Conservation (phyloP, 2,329 filamentous ascomycete species). For the Aureobasidium melanogenum region DNA sequence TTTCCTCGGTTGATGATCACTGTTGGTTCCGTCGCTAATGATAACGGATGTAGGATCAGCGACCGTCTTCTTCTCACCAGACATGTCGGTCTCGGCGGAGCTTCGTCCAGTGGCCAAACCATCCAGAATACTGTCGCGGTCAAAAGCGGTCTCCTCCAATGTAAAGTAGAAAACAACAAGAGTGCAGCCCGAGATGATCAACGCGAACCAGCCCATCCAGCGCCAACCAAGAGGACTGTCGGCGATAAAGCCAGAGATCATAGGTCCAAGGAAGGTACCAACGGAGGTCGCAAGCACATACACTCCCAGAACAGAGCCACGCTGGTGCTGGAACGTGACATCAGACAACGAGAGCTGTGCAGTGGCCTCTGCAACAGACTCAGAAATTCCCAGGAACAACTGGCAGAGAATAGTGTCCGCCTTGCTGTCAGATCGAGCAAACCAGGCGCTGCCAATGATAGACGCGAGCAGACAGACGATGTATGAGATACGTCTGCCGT, state of each 20-base stretch:
- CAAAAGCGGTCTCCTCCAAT: slow-evolving; percentile 45
- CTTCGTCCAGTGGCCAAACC: slow-evolving; percentile 1
- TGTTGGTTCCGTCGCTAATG: neutral
- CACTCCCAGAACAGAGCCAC: slow-evolving; percentile 45
- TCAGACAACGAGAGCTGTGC: slow-evolving; percentile 50
- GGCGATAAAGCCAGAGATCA: slow-evolving; percentile 45
- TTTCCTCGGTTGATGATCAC: neutral
- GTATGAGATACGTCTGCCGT: slow-evolving; percentile 48
- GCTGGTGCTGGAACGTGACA: slow-evolving; percentile 50
- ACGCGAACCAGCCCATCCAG: slow-evolving; percentile 46
- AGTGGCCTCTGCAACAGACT: slow-evolving; percentile 47
- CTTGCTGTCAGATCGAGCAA: slow-evolving; percentile 36
- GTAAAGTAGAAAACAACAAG: slow-evolving; percentile 43
- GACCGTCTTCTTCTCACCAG: slow-evolving; percentile 5
- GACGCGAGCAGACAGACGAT: slow-evolving; percentile 43
- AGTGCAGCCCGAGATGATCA: slow-evolving; percentile 40
- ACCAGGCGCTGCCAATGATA: slow-evolving; percentile 46
- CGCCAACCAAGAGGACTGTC: slow-evolving; percentile 42
- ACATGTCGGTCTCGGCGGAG: neutral
- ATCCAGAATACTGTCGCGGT: slow-evolving; percentile 17
- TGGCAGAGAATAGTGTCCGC: slow-evolving; percentile 47
- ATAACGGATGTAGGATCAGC: neutral
- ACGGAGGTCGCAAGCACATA: slow-evolving; percentile 49
- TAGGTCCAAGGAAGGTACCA: slow-evolving; percentile 47
- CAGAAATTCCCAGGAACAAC: slow-evolving; percentile 49